Base-by-base conservation (phyloP, 2,329 filamentous ascomycete species). In the Neophaeococcomyces aloes region DNA sequence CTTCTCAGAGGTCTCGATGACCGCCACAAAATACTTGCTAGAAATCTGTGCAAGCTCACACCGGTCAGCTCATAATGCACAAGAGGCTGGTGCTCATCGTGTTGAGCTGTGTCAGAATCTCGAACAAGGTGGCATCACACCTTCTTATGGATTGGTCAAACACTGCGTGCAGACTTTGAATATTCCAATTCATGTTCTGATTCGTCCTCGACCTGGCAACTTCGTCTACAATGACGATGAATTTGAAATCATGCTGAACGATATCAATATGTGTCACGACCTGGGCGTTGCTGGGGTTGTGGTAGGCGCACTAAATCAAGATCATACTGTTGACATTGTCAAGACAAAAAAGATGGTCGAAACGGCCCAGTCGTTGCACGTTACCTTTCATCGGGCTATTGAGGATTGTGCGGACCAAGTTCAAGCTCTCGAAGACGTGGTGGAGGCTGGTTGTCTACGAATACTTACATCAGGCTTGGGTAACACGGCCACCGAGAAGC, bases 301-400 rank as follows among this genome's bases (percentile, higher is more conserved):
- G 1, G 72, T 75, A 48, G 72, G 73, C 0, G 61, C 74, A 23
- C 53, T 75, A 23, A 55, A 59, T 17, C 17, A 21, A 1, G 37
- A 54, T 5, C 30, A 45, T 2, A 40, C 42, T 2, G 55, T 76
- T 3, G 70, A 75, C 49, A 46, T 59, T 3, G 45, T 46, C n/a
- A 57, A 61, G 17, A 72, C 67, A 37, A 51, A 46, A 17, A 57
- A 64, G 36, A 55, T 75, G 4, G 64, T 76, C 0, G 43, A 54
- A 10, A 48, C 63, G 2, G 69, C 71, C 1, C 53, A 49, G 2
- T 61, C 63, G 3, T 53, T 63, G 19, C 65, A 67, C 2, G 75
- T 71, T 52, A 75, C 72, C 2, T 76, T 76, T 41, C 72, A 76
- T 53, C 63, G 71, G 6, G 73, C 72, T 0, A 71, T 76, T 48